Base-by-base conservation (phyloP, 371 early-diverging fungal genomes). In the Smittium mucronatum region DNA sequence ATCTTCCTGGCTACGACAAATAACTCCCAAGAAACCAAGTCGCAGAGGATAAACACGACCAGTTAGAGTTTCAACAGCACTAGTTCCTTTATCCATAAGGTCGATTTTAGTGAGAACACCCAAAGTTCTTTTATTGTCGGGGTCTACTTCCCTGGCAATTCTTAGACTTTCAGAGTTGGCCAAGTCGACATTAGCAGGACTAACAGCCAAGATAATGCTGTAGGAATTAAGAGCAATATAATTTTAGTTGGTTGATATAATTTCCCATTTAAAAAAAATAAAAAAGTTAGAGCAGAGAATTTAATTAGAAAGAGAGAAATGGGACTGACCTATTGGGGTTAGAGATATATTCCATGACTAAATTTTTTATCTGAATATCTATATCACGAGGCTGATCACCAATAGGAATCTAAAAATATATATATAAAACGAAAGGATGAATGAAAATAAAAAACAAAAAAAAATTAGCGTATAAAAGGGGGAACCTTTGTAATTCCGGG, bases 91-190 rank as follows among this genome's bases (percentile, higher is more conserved):
- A 76, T 96, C 97, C 95, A 97, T 94, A 68, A 97, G 77, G 79
- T 97, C 97, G 59, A 95, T 78, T 79, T 97, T 97, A 59, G 95
- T 95, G 64, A 97, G 78, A 1, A 97, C 94, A 64, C 95, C 94
- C 35, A 95, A 87, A 0, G 95, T 95, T 70, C 95, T 82, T 72
- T 81, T 85, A 65, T 85, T 90, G 72, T 89, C 88, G 16, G 93
- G 89, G 83, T 95, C 97, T 17, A 93, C 93, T 73, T 92, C 90
- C 67, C 92, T 87, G 2, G 95, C 95, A 34, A 94, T 76, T 78
- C 93, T 92, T 58, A 96, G 82, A 73, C 92, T 91, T 79, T 96
- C 97, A 34, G 95, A 94, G 76, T 93, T 95, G 72, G 90, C 91
- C 47, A 96, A 81, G 77, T 95, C 97, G 29, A 89, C 86, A 75